Percentiles rank a stretch among this genome's conserved stretches.
These are phyloP conservation scores for Ganoderma boninense DNA, from an alignment of 1,284 basidiomycete species.

Conservation along the genomic window DNA sequence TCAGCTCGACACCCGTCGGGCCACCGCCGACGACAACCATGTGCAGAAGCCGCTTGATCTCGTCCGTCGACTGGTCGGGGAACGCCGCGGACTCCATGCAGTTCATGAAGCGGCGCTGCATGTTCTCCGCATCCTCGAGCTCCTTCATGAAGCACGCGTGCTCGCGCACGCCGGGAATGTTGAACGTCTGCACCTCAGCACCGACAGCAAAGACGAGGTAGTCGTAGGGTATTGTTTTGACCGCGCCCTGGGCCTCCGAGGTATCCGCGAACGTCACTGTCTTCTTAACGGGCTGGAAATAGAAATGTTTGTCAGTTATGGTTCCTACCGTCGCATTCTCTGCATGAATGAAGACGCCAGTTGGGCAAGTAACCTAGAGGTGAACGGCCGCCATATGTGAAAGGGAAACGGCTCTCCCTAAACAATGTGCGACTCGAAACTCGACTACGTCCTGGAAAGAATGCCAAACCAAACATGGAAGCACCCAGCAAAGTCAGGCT, in stretches of 20 bases:
- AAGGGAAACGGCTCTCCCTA: no score
- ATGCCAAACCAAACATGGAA: no score
- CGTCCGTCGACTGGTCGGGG: constrained; percentile 86
- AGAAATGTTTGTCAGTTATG: background rate
- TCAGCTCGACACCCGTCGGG: constrained; percentile 94
- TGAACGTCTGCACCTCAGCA: constrained; percentile 95
- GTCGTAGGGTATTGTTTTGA: constrained; percentile 90
- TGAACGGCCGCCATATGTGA: no score
- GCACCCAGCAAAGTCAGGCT: no score
- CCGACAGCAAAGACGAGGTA: constrained; percentile 97
- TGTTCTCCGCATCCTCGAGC: constrained; percentile 90
- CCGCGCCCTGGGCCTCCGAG: constrained; percentile 79
- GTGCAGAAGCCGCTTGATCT: constrained; percentile 91
- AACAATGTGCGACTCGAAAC: no score
- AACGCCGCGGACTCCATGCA: constrained; percentile 95
- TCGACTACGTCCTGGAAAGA: no score
- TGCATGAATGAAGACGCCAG: no score
- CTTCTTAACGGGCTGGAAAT: constrained; percentile 77
- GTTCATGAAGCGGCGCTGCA: constrained; percentile 81
- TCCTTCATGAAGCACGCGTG: constrained; percentile 99
- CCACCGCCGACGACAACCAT: constrained; percentile 98
- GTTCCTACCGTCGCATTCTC: no score
- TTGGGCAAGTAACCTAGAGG: no score
- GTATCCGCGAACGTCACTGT: constrained; percentile 92
- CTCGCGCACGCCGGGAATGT: constrained; percentile 93